phyloP scores from a whole-genome alignment of 805 yeast species.

The Wickerhamiella shivajii region DNA sequence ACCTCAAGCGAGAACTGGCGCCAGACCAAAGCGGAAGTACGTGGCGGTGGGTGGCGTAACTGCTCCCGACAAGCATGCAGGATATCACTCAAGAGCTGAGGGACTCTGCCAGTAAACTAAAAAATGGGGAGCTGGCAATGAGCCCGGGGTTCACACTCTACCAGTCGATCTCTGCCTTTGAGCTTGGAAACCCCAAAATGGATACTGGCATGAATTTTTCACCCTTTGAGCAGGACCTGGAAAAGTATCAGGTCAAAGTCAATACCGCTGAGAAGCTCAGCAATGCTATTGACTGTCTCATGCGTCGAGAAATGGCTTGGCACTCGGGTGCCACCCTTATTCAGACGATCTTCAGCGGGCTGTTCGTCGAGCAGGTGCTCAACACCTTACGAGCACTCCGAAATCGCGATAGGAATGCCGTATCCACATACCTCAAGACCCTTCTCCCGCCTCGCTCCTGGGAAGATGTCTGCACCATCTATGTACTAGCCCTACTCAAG shows the following conservation, averaged over 20 bases:
- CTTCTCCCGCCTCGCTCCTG: conserved; percentile 9
- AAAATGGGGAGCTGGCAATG: conserved; percentile 43
- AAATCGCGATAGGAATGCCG: neutral
- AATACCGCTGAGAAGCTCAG: conserved; percentile 30
- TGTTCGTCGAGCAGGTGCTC: conserved; percentile 51
- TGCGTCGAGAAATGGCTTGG: conserved; percentile 55
- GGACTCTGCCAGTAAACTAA: conserved; percentile 20
- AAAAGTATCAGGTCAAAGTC: conserved; percentile 24
- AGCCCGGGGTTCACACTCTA: conserved; percentile 47
- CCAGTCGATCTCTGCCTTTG: conserved; percentile 82
- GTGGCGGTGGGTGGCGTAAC: too few species aligned
- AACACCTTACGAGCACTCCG: conserved; percentile 5
- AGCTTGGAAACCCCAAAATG: conserved; percentile 47
- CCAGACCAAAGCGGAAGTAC: too few species aligned
- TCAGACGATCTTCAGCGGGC: conserved; percentile 63
- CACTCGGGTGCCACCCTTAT: conserved; percentile 56
- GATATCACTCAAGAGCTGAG: conserved; percentile 20
- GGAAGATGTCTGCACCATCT: conserved; percentile 15
- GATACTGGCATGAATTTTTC: conserved; percentile 62
- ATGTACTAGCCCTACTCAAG: conserved; percentile 19
- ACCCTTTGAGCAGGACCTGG: conserved; percentile 29
- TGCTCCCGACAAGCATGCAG: too few species aligned
- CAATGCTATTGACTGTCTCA: conserved; percentile 39
- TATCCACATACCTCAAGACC: neutral
- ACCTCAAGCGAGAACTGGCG: too few species aligned